phyloP scores from a whole-genome alignment of 768 basidiomycete species.

The Lentinus brumalis region DNA sequence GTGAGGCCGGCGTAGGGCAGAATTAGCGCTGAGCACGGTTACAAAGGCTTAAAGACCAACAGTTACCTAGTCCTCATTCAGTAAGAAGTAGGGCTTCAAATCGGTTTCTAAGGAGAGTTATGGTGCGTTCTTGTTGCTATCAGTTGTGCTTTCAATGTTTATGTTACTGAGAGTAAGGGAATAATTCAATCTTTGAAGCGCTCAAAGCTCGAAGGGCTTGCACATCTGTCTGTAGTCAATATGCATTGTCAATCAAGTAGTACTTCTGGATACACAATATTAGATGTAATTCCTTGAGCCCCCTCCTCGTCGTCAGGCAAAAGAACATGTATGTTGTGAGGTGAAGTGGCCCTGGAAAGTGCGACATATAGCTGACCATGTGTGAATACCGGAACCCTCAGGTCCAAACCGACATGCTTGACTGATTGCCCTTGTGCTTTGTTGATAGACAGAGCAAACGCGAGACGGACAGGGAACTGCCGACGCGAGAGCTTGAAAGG shows the following conservation, averaged over 20 bases:
- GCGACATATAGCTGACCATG: conserved; percentile 51
- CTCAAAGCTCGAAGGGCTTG: too few species aligned
- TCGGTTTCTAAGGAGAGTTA: too few species aligned
- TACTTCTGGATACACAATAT: conserved; percentile 7
- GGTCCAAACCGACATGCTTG: conserved; percentile 42
- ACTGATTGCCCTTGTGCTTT: conserved; percentile 53
- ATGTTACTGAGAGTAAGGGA: too few species aligned
- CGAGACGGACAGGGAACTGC: conserved; percentile 47
- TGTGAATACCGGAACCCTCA: conserved; percentile 39
- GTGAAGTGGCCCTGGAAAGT: conserved; percentile 39
- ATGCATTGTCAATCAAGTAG: neutral
- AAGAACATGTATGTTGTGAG: conserved; percentile 31
- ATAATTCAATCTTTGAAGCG: too few species aligned
- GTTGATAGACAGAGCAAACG: conserved; percentile 33
- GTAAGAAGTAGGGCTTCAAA: too few species aligned
- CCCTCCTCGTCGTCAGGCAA: neutral
- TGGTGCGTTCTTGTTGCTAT: too few species aligned
- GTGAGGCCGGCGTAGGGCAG: too few species aligned
- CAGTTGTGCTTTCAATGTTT: too few species aligned
- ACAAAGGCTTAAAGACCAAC: too few species aligned
- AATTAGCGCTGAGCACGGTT: too few species aligned
- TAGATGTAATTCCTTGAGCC: neutral
- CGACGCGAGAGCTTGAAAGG: conserved; percentile 28
- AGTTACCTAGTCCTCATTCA: too few species aligned
- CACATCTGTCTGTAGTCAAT: too few species aligned